A percentile compares a stretch with the other conserved stretches of the same genome.
phyloP scores from a whole-genome alignment of 192 early-diverging fungal species.

The Podila epigama region DNA sequence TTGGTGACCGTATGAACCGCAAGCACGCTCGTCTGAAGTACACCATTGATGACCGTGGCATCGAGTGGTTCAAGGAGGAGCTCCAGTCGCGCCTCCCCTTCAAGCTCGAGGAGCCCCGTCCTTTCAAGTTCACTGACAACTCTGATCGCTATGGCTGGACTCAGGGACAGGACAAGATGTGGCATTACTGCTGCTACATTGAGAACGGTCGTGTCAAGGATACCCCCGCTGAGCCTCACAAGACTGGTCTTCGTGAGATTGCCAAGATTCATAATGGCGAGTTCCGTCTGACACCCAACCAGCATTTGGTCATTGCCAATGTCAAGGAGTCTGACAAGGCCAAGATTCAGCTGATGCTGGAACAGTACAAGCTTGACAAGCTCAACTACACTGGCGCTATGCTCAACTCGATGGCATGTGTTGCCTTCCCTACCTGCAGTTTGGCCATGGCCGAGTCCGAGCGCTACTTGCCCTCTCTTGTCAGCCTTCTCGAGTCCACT shows the following conservation, averaged over 20 bases:
- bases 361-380: slow-evolving; percentile 84
- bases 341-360: slow-evolving; percentile 73
- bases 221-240: slow-evolving; percentile 72
- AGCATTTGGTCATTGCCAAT: slow-evolving; percentile 86
- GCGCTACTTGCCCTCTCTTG: slow-evolving; percentile 89
- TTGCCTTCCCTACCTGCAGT: slow-evolving; percentile 93
- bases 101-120: slow-evolving; percentile 68
- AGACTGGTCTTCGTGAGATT: slow-evolving; percentile 81
- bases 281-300: slow-evolving; percentile 93
- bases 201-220: slow-evolving; percentile 94
- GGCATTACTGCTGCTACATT: slow-evolving; percentile 90
- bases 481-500: slow-evolving; percentile 78
- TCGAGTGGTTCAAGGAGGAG: slow-evolving; percentile 90
- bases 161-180: slow-evolving; percentile 67
- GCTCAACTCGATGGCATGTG: slow-evolving; percentile 95
- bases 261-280: slow-evolving; percentile 77
- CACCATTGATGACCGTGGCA: slow-evolving; percentile 94
- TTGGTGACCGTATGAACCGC: slow-evolving; percentile 95
- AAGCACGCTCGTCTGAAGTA: slow-evolving; percentile 99
- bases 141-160: slow-evolving; percentile 97
- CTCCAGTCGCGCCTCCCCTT: slow-evolving; percentile 85
- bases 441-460: slow-evolving; percentile 98
- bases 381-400: slow-evolving; percentile 79
- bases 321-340: slow-evolving; percentile 76
- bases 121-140: slow-evolving; percentile 86